Evolutionary conservation across 2,329 filamentous ascomycete genomes (phyloP), one percentile per base, ranked within the genome.

Genomic region (Pseudogymnoascus pannorum): DNA sequence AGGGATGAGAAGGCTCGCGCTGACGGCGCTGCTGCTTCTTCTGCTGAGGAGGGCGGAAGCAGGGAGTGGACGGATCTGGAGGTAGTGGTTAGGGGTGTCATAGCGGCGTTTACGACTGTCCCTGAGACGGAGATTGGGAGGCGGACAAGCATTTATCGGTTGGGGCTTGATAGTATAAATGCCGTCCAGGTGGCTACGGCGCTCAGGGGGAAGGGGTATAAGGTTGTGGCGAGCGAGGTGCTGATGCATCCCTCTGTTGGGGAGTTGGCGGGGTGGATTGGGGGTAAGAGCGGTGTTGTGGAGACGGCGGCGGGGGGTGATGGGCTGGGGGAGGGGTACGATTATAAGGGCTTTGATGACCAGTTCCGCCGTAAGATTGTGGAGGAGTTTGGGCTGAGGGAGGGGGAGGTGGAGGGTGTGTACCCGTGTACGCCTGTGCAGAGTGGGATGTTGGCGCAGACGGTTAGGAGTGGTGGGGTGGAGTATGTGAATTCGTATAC

Each of bases 101-200:
- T 79, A 74, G 66, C 78, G 71, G 74, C 74, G 5, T 78, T 94
- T 22, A 85, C 88, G 0, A 75, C 78, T 1, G 73, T 81, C 4
- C 71, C 81, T 0, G 61, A 71, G 1, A 68, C 77, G 0, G 75
- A 75, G 0, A 86, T 96, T 54, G 68, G 71, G 3, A 79, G 78
- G 11, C 71, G 81, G 8, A 91, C 85, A 0, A 91, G 89, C 0
- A 91, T 97, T 57, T 96, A 93, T 68, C 86, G 88, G 62, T 82
- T 96, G n/a, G 93, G 93, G 0, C 77, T 97, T 3, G 92, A 97
- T 73, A 97, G 92, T 71, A 94, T 97, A 68, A 92, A 88, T 63
- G 89, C 91, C 0, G 81, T 87, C 4, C 92, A 96, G 69, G 78
- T 96, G 8, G 89, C 91, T 0, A 80, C 84, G 1, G 75, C 80